phyloP scores from a whole-genome alignment of 495 filamentous ascomycete genomes.

The Podospora didyma region DNA sequence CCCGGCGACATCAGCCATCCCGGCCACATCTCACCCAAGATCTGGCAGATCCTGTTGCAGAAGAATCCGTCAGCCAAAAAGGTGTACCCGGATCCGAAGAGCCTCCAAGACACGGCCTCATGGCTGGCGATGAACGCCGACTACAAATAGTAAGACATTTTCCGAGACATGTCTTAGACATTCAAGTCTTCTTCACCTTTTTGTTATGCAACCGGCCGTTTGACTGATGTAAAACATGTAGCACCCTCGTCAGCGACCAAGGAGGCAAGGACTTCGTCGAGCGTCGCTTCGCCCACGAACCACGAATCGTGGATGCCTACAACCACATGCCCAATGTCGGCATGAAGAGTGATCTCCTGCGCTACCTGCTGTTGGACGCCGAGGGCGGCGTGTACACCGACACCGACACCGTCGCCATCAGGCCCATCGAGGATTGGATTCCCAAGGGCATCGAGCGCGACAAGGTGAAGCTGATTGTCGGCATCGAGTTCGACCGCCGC shows the following conservation, averaged over 20 bases:
- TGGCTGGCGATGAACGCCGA: constrained; percentile 10
- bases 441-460: neutral
- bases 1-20: no score
- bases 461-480: neutral
- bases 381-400: constrained; percentile 8
- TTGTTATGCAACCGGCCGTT: no score
- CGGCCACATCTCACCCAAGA: constrained; percentile 6
- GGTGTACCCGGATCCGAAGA: constrained; percentile 1
- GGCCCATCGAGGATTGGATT: neutral
- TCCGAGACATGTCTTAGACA: no score
- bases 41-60: constrained; percentile 14
- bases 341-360: constrained; percentile 4
- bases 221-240: no score
- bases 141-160: constrained; percentile 13
- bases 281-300: neutral
- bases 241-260: neutral
- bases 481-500: neutral
- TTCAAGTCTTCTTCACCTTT: no score
- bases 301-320: constrained; percentile 2
- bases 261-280: neutral
- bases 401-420: neutral
- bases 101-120: neutral
- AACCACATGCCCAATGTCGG: neutral
- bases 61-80: neutral
- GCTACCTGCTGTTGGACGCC: constrained; percentile 3